Conservation (phyloP, 306 rosid genomes). For the Cucurbita moschata region DNA sequence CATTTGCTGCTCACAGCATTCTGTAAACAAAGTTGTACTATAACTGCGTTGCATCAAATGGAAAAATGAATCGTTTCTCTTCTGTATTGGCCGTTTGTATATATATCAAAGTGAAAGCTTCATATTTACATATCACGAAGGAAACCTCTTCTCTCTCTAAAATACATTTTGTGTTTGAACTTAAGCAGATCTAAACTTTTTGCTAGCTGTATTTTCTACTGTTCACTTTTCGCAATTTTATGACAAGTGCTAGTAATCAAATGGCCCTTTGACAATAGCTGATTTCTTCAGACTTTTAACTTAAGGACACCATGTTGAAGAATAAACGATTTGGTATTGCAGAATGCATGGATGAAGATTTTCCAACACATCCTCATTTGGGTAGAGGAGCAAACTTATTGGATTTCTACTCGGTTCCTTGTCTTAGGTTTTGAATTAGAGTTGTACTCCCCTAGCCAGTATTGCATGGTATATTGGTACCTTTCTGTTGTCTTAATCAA, state of each 20-base stretch:
- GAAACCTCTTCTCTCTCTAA: not conserved
- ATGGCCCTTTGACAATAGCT: not conserved
- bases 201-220: not conserved
- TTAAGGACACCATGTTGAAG: not conserved
- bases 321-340: slow-evolving; percentile 30
- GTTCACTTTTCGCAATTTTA: not conserved
- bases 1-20: too few relatives aligned
- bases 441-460: slow-evolving; percentile 75
- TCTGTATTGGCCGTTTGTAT: not conserved
- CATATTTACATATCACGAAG: not conserved
- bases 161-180: not conserved
- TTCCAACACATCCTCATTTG: slow-evolving; percentile 74
- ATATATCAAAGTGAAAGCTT: not conserved
- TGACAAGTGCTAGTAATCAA: not conserved
- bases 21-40: not conserved
- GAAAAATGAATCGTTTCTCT: not conserved
- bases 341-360: slow-evolving; percentile 52
- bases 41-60: not conserved
- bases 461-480: slow-evolving; percentile 97
- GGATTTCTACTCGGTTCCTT: slow-evolving; percentile 92
- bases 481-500: slow-evolving; percentile 58
- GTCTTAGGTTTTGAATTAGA: slow-evolving; percentile 84
- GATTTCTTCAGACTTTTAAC: not conserved
- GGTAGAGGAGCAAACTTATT: slow-evolving; percentile 91
- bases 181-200: not conserved